These are phyloP conservation scores for Litchi chinensis DNA, from an alignment of 345 rosid species.

Conservation along the genomic window DNA sequence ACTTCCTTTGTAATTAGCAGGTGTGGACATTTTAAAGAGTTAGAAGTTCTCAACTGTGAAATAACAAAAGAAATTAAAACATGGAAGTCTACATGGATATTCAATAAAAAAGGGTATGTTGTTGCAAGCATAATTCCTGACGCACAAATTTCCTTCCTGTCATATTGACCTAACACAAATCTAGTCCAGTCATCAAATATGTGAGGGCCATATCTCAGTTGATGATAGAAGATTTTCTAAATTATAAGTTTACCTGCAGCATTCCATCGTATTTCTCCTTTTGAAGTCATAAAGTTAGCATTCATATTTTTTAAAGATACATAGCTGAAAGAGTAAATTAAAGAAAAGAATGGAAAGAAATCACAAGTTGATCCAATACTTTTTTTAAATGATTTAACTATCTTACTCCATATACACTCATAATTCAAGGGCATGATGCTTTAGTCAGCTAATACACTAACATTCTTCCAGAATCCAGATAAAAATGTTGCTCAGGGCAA, in stretches of 20 bases:
- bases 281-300: background rate
- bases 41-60: background rate
- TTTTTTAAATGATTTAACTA: background rate
- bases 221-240: background rate
- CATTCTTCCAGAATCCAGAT: background rate
- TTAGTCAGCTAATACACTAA: background rate
- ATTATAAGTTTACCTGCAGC: background rate
- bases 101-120: background rate
- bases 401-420: background rate
- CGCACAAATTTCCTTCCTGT: background rate
- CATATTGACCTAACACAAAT: background rate
- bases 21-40: constrained; percentile 2
- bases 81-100: background rate
- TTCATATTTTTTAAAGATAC: background rate
- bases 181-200: background rate
- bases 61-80: background rate
- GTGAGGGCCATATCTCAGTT: background rate
- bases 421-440: background rate
- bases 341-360: too few relatives aligned
- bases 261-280: background rate
- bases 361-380: background rate
- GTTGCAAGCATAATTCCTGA: background rate
- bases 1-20: background rate
- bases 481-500: background rate
- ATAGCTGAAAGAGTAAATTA: too few relatives aligned